Percentiles rank a stretch among this genome's conserved stretches.
phyloP scores from a whole-genome alignment of 139 green algal genomes.

The Diplosphaera chodatii region DNA sequence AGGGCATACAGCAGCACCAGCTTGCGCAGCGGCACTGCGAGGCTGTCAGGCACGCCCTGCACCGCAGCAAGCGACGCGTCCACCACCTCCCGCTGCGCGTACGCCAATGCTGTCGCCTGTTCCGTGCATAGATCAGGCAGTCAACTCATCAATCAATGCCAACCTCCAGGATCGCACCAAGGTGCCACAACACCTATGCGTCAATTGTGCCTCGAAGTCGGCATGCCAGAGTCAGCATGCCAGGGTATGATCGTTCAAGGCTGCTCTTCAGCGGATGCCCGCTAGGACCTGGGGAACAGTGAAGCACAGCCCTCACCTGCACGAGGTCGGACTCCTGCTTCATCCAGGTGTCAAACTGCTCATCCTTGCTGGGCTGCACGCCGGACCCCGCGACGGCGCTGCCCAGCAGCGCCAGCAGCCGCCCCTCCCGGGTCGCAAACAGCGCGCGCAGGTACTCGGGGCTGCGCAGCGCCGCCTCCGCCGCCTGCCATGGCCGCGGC shows the following conservation, averaged over 20 bases:
- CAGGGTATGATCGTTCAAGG: too few relatives aligned
- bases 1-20: slow-evolving; percentile 63
- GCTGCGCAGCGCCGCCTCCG: neutral
- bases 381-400: slow-evolving; percentile 32
- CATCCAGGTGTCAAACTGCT: slow-evolving; percentile 87
- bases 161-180: too few relatives aligned
- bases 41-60: slow-evolving; percentile 2
- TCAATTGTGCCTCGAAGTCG: too few relatives aligned
- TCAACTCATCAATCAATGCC: too few relatives aligned
- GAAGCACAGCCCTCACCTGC: too few relatives aligned
- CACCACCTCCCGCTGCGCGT: slow-evolving; percentile 75
- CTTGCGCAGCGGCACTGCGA: slow-evolving; percentile 37
- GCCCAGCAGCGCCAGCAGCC: slow-evolving; percentile 50
- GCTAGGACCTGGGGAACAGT: too few relatives aligned
- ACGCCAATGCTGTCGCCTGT: slow-evolving; percentile 51
- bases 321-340: slow-evolving; percentile 72
- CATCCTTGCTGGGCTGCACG: slow-evolving; percentile 3
- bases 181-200: too few relatives aligned
- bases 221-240: too few relatives aligned
- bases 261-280: too few relatives aligned
- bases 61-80: slow-evolving; percentile 27
- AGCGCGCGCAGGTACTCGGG: neutral
- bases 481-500: neutral
- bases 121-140: too few relatives aligned
- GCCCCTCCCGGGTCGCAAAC: slow-evolving; percentile 40